phyloP scores from a whole-genome alignment of 306 rosid species.

The Chamaecrista fasciculata region DNA sequence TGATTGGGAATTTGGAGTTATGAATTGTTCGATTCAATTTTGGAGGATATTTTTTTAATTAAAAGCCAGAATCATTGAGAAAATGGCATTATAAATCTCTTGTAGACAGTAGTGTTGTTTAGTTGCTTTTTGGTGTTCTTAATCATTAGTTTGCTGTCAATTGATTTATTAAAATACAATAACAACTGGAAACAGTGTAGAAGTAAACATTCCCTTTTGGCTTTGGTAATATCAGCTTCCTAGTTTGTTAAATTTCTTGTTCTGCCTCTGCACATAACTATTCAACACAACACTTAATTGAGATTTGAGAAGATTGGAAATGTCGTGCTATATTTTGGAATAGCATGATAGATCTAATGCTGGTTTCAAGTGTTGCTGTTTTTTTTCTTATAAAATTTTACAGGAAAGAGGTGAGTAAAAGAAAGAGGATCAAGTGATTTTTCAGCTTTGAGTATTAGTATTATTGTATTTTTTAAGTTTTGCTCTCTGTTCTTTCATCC shows the following conservation, averaged over 20 bases:
- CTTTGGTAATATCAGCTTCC: background rate
- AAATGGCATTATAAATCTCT: background rate
- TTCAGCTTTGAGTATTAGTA: background rate
- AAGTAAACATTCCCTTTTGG: background rate
- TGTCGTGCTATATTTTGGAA: background rate
- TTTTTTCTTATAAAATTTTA: background rate
- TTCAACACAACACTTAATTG: background rate
- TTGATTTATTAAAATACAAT: background rate
- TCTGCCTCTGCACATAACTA: background rate
- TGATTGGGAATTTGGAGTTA: background rate
- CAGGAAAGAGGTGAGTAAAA: background rate
- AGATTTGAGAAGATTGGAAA: background rate
- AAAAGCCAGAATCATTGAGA: background rate
- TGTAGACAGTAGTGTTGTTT: too few relatives aligned
- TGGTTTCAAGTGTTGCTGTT: constrained; percentile 1
- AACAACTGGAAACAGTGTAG: background rate
- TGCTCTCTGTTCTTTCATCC: background rate
- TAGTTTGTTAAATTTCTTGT: background rate
- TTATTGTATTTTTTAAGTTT: background rate
- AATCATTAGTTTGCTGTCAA: background rate
- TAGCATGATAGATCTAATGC: constrained; percentile 21
- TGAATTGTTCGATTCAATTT: background rate
- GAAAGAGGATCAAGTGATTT: background rate
- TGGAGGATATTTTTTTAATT: background rate
- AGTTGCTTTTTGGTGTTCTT: background rate